Conservation (phyloP, 768 basidiomycete species). For the Leccinum boreale region DNA sequence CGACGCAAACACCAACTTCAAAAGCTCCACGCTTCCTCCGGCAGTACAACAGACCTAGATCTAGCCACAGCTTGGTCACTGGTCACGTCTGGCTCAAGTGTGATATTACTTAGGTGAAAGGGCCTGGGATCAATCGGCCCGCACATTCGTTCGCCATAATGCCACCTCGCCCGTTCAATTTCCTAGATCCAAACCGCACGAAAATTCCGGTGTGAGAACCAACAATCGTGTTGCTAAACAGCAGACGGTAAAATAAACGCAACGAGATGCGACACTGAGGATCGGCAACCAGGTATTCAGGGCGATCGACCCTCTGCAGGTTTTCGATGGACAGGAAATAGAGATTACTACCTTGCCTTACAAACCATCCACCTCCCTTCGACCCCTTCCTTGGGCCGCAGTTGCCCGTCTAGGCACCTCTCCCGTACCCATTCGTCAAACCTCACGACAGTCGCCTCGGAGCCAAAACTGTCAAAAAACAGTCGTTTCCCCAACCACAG, state of each 20-base stretch:
- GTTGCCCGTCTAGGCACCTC: slow-evolving; percentile 41
- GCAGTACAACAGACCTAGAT: neutral
- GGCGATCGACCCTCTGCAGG: neutral
- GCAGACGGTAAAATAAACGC: neutral
- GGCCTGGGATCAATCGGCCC: neutral
- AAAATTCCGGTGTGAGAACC: neutral
- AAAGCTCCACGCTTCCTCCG: neutral
- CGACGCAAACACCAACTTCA: neutral
- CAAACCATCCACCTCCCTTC: slow-evolving; percentile 61
- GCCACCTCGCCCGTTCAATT: neutral
- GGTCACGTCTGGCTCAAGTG: neutral
- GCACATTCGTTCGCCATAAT: neutral
- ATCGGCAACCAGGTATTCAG: neutral
- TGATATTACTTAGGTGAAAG: neutral
- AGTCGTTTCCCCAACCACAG: slow-evolving; percentile 50
- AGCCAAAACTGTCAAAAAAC: slow-evolving; percentile 38
- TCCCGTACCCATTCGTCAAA: slow-evolving; percentile 54
- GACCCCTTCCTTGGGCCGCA: slow-evolving; percentile 54
- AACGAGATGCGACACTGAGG: neutral
- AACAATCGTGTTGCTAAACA: neutral
- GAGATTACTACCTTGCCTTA: slow-evolving; percentile 38
- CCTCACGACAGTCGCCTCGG: slow-evolving; percentile 24
- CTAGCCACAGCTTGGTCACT: neutral
- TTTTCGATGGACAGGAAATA: neutral
- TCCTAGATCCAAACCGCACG: neutral